Evolutionary conservation across 1,284 basidiomycete genomes (phyloP), one percentile per base, ranked within the genome.

Genomic region (Fomitopsis pinicola): DNA sequence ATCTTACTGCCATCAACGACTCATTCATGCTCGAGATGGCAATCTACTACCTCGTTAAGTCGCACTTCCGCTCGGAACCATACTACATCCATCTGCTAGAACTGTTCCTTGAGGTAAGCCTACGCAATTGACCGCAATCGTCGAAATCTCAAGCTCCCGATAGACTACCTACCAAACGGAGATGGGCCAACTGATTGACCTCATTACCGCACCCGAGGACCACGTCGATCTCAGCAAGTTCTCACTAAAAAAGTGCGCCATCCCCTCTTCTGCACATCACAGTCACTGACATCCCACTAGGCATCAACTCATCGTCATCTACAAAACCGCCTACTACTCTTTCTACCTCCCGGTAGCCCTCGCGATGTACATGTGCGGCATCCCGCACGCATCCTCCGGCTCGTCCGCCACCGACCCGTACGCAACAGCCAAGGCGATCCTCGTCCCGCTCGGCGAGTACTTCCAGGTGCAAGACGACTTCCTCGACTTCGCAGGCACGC

Each of bases 391-490:
- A 33, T 60, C 71, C 0, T 55, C 65, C 30, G 61, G 72, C 19
- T 60, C 71, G 1, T 57, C 65, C 30, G 59, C 72, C 22, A 77
- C 84, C 38, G 76, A 83, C 14, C 87, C 92, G 5, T 98, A 95
- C 81, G 82, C 90, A 61, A 76, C 87, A 65, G 92, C 97, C 0
- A 81, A 89, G 57, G 84, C 87, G 56, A 97, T 99, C 72, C 86
- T 98, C 55, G 79, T 99, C 59, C 94, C 94, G 9, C 84, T 98
- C 64, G 97, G 97, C 62, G 95, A 97, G 77, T 99, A 98, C 79
- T 99, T 98, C 88, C 97, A 99, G 79, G 86, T 97, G 56, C 97
- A 99, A 77, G 97, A 99, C 76, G 97, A 99, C 77, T 98, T 91
- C 78, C 87, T 99, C 67, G 97, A 99, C 77, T 97, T 89, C 73